Percentiles rank a stretch among this genome's conserved stretches.
Conservation (phyloP, 2,329 filamentous ascomycete species). For the Fusarium temperatum region DNA sequence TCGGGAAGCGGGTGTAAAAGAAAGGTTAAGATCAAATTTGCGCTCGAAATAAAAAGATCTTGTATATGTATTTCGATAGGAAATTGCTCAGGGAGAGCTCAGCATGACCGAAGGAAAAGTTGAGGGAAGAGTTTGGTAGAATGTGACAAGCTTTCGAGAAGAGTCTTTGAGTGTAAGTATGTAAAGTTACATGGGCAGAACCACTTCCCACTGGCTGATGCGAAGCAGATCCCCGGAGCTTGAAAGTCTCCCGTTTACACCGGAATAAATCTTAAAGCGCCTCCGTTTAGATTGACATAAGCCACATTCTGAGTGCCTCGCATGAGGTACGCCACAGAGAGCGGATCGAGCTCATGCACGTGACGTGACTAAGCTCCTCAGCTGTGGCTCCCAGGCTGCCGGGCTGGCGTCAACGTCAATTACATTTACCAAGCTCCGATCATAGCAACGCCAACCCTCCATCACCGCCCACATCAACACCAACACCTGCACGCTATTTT, state of each 20-base stretch:
- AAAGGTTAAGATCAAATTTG: constrained; percentile 1
- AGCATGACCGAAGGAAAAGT: constrained; percentile 31
- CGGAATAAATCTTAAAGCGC: constrained; percentile 48
- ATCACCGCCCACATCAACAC: constrained; percentile 24
- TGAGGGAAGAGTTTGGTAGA: constrained; percentile 2
- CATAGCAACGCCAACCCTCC: constrained; percentile 24
- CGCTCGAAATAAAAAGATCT: background rate
- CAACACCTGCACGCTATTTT: constrained; percentile 3
- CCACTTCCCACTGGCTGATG: constrained; percentile 17
- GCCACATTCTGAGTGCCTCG: constrained; percentile 15
- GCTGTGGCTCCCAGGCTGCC: constrained; percentile 46
- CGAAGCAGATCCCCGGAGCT: constrained; percentile 31
- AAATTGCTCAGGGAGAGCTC: constrained; percentile 32
- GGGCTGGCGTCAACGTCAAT: constrained; percentile 48
- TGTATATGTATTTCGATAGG: constrained; percentile 1
- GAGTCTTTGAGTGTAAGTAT: constrained; percentile 30
- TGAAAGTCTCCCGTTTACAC: constrained; percentile 16
- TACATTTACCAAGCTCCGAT: constrained; percentile 40
- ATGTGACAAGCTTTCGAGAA: constrained; percentile 24
- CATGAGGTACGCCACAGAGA: constrained; percentile 24
- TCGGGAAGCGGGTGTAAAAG: constrained; percentile 2
- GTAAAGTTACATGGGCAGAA: constrained; percentile 30
- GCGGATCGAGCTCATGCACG: constrained; percentile 12
- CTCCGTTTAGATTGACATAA: constrained; percentile 14
- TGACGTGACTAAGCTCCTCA: constrained; percentile 43